Evolutionary conservation across 2,329 filamentous ascomycete species (phyloP), one percentile per base, ranked within the genome.

Genomic region (Trichocomaceae sp.): DNA sequence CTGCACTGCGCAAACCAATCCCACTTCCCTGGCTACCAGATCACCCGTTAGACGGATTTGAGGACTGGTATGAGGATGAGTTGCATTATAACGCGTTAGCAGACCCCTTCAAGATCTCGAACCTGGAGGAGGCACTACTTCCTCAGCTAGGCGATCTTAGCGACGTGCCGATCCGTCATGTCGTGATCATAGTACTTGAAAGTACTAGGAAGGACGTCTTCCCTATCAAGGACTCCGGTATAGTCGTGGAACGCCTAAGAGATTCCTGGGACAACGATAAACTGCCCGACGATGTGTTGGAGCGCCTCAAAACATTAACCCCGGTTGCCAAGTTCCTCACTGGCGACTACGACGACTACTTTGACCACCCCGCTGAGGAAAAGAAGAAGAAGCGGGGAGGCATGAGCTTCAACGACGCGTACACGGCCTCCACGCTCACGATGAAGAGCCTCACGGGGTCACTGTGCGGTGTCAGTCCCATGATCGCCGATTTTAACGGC

Each of bases 151-250:
- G 50, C 6, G 62, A 57, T 19, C 59, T 57, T 15, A 60, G 58
- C 3, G 56, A 59, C 13, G 61, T 75, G 6, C 66, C 68, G 9
- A 72, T 77, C 52, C 73, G 74, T 47, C 74, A 77, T 54, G 64
- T 77, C 4, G 61, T 77, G 12, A 57, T 77, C n/a, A 52, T 77
- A 2, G 67, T 74, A n/a, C 63, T 77, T 2, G 75, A 77, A 53
- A 76, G 74, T 44, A 76, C 74, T 0, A 68, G 75, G 19, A 71
- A 71, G 3, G 75, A 77, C 49, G 69, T 77, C 2, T 77, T 77
- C 23, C 75, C 75, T 0, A 59, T 77, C 23, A 75, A 75, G 37
- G 72, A 72, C 54, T 63, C 68, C 1, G 72, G 70, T 5, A 20
- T 47, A n/a, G 57, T 72, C 35, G 63, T 60, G 54, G 54, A 68